Evolutionary conservation across 1,284 basidiomycete genomes (phyloP).

Genomic region (Ustilago lituana): DNA sequence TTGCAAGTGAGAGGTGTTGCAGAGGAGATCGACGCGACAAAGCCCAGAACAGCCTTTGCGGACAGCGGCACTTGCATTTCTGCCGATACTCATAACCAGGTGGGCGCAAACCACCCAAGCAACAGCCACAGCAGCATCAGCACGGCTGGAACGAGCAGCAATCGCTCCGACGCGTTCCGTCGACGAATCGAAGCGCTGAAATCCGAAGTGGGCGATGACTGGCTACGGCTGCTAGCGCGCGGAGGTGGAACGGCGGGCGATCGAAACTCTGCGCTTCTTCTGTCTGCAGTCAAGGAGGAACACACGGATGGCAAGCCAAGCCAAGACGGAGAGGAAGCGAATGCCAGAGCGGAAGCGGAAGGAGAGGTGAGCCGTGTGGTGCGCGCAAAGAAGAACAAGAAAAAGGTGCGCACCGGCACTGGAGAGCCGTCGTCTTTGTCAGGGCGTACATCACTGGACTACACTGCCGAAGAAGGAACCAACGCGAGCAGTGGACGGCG

Average conservation of each 20-base stretch:
- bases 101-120: background rate
- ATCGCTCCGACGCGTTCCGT: constrained; percentile 34
- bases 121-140: background rate
- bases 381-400: constrained; percentile 10
- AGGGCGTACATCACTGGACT: background rate
- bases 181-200: constrained; percentile 61
- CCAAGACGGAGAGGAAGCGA: background rate
- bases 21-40: background rate
- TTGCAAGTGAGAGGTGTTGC: background rate
- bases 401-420: background rate
- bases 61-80: too few species aligned
- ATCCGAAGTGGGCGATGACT: constrained; percentile 63
- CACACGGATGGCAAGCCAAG: too few species aligned
- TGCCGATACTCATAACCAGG: too few species aligned
- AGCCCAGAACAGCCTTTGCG: background rate
- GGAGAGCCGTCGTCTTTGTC: background rate
- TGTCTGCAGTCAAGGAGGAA: background rate
- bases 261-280: background rate
- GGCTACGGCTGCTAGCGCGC: constrained; percentile 54
- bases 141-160: background rate
- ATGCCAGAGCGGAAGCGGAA: background rate
- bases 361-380: background rate
- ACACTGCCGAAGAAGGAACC: background rate
- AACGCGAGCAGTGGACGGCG: background rate
- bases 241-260: constrained; percentile 17